These are phyloP conservation scores for Pseudogymnoascus sp. DNA, from an alignment of 2,329 filamentous ascomycete genomes.

Conservation along the genomic window DNA sequence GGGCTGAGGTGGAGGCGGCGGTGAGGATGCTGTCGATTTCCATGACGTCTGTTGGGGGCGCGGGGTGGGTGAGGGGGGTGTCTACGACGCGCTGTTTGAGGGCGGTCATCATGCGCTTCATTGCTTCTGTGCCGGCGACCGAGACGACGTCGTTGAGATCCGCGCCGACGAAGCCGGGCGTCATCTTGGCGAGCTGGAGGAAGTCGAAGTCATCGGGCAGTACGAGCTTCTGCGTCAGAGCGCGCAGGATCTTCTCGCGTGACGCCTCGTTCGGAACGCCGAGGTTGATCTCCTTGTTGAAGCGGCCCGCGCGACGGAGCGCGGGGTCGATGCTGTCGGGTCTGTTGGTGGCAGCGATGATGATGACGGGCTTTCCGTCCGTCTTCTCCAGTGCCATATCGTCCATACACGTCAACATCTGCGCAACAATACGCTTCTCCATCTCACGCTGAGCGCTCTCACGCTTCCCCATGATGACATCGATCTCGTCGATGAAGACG, in stretches of 20 bases:
- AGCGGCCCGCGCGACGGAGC: conserved; percentile 63
- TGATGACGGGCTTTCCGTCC: conserved; percentile 72
- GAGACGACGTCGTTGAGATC: conserved; percentile 64
- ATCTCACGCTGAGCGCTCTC: conserved; percentile 80
- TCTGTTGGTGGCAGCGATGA: conserved; percentile 83
- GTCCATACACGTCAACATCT: conserved; percentile 81
- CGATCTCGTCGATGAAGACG: conserved; percentile 86
- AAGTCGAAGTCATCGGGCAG: conserved; percentile 67
- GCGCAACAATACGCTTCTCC: conserved; percentile 77
- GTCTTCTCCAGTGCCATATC: conserved; percentile 64
- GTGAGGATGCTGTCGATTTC: conserved; percentile 24
- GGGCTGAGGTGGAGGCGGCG: neutral
- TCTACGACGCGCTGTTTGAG: conserved; percentile 21
- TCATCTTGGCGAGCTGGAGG: conserved; percentile 65
- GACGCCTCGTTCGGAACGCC: conserved; percentile 74
- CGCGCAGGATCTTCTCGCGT: conserved; percentile 68
- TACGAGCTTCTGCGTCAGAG: conserved; percentile 57
- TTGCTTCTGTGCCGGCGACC: conserved; percentile 30
- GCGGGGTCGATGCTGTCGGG: conserved; percentile 79
- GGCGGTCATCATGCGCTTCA: conserved; percentile 29
- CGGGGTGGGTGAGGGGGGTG: neutral
- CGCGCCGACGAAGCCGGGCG: conserved; percentile 86
- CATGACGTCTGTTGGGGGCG: conserved; percentile 18
- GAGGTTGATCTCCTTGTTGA: conserved; percentile 79
- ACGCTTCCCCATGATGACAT: conserved; percentile 80